Evolutionary conservation across 2,329 filamentous ascomycete species (phyloP), one percentile per base, ranked within the genome.

Genomic region (Talaromyces marneffei): DNA sequence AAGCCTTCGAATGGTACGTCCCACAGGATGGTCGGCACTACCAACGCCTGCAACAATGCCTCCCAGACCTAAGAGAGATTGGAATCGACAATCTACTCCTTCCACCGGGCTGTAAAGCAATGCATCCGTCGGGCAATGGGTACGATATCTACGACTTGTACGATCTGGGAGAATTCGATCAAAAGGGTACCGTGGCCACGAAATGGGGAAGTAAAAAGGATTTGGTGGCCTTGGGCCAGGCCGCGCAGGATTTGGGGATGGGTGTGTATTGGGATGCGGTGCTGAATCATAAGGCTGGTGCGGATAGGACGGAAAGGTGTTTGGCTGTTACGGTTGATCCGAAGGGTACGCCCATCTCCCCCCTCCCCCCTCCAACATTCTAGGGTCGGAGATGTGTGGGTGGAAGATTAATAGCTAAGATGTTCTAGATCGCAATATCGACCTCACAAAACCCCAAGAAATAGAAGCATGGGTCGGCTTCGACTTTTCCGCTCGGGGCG

Each of bases 1-100:
- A 90, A 72, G 84, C 80, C 12, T 90, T 89, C 70, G 88, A 91
- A 76, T 91, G 88, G 88, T 86, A 90, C 69, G 80, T 85, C 4
- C 85, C 86, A 2, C 80, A 82, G 46, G 82, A 87, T 65, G 73
- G 81, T 57, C 74, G 79, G 53, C 87, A 90, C 72, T 90, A 85
- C 82, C 74, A 78, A 37, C 82, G 86, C 8, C 80, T 89, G 1
- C 73, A 75, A 14, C 74, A 76, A 18, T 16, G 78, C 79, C 68
- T 88, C 1, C 80, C 83, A 0, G 74, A 76, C 2, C 76, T 89
- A 2, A 83, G 84, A 66, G 75, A 79, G 0, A 79, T 86, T 35
- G 88, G 87, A 2, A 78, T 90, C 53, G 82, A 84, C 56, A 80
- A 80, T 60, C 75, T 87, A 33, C 90, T 87, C 87, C 81, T 90